Evolutionary conservation across 1,284 basidiomycete species (phyloP).

Genomic region (Rhodofomes roseus): DNA sequence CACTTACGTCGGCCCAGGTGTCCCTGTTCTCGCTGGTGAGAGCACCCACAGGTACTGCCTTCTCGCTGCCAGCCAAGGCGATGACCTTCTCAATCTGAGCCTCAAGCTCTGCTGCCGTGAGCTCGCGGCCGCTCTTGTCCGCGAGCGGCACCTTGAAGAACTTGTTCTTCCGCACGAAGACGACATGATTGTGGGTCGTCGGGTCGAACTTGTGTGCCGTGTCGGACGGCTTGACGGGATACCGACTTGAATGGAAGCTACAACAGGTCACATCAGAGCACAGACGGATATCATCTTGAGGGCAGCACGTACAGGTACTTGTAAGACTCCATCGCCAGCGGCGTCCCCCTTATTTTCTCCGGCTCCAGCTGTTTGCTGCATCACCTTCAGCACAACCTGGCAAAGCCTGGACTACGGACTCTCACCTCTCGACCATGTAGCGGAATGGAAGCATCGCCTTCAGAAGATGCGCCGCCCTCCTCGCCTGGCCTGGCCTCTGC

Average conservation of each 20-base stretch:
- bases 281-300: background rate
- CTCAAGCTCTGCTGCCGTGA: conserved; percentile 79
- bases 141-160: conserved; percentile 81
- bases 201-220: conserved; percentile 83
- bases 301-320: conserved; percentile 71
- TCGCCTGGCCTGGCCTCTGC: conserved; percentile 50
- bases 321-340: conserved; percentile 95
- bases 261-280: background rate
- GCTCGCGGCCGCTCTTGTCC: conserved; percentile 57
- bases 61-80: conserved; percentile 55
- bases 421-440: conserved; percentile 75
- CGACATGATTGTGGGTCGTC: conserved; percentile 78
- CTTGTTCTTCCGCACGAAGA: conserved; percentile 89
- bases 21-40: conserved; percentile 91
- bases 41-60: conserved; percentile 70
- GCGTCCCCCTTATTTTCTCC: conserved; percentile 79
- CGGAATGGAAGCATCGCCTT: conserved; percentile 86
- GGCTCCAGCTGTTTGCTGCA: conserved; percentile 80
- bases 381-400: background rate
- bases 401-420: conserved; percentile 8
- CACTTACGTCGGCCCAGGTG: conserved; percentile 77
- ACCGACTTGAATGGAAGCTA: conserved; percentile 87
- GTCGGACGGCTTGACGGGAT: conserved; percentile 84
- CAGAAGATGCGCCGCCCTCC: conserved; percentile 76
- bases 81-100: conserved; percentile 81